Evolutionary conservation across 768 basidiomycete species (phyloP), one percentile per base, ranked within the genome.

Genomic region (Suillus variegatus): DNA sequence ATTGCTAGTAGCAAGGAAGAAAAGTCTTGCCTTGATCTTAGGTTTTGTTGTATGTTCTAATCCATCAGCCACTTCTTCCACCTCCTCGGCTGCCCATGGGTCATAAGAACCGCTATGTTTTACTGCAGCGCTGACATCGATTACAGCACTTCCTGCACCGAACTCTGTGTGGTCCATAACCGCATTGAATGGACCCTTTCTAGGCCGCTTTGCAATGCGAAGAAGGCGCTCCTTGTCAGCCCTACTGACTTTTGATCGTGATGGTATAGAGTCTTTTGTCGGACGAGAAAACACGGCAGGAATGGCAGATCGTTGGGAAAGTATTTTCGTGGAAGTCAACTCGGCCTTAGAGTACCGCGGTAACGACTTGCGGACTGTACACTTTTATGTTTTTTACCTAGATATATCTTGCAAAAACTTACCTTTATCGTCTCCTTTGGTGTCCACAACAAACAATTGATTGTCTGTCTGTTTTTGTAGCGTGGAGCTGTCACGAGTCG

Each of bases 231-330:
- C 87, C 75, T 95, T 95, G 65, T 95, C 92, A 62, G 88, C 88
- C 4, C 82, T 74, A 36, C 82, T 86, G 13, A 94, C 67, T 6
- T 72, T 74, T 13, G 80, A 71, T 64, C 75, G 71, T 12, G 78
- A 68, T 4, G 74, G 64, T 22, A 20, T 41, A 20, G 57, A 25
- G 16, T 58, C 57, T 60, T 49, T 73, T 13, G 64, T 70, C 1
- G 60, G 28, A 18, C 86, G 87, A n/a, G 93, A 91, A 65, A 84
- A 79, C 40, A 96, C 86, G 0, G 95, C 92, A 16, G 95, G 93
- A 14, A 97, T 85, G 6, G 95, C 95, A 2, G 95, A 96, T 22
- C 95, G 90, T 73, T 95, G 88, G 0, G 88, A 77, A 18, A 97
- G 86, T 40, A 97, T 91, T 82, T 91, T 91, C 2, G 90, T 79